Evolutionary conservation across 2,329 filamentous ascomycete species (phyloP), one percentile per base, ranked within the genome.

Genomic region (Claviceps digitariae): DNA sequence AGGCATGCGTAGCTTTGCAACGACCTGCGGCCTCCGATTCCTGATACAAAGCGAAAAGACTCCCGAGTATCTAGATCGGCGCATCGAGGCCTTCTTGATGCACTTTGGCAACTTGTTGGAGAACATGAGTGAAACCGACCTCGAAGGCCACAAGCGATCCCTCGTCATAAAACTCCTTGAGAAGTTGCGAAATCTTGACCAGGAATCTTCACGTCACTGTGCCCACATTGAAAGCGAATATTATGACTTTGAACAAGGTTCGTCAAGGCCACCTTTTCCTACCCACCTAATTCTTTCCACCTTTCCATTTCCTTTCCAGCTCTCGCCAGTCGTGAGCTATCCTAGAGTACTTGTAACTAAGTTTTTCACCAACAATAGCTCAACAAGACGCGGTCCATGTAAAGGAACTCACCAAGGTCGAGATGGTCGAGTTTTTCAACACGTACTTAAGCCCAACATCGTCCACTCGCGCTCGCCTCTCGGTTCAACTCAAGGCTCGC

Each of bases 41-140:
- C 79, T 97, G 57, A 89, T 98, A 31, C 93, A 98, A 72, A 95
- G 89, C 64, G 91, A 98, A 69, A 85, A 85, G 64, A 82, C 84
- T 2, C 85, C 87, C 0, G 76, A 84, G 44, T 97, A 94, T 63
- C 74, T 98, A 2, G 90, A 97, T 64, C 79, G 81, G 5, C 82
- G 93, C 21, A 95, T 97, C 57, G 89, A 97, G 62, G 77, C 82
- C 2, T 97, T 97, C 74, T 70, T 98, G 43, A 73, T 73, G 25
- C 74, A 75, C 15, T 90, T 89, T 57, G 79, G 77, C 21, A 72
- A 78, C 45, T 82, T 73, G 2, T 69, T 97, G 25, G 74, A 80
- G 47, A 75, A 83, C 2, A 95, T 97, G 90, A 78, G 78, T 3
- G 83, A 91, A 1, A 74, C 81, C 1, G 88, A 91, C 10, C 97